Base-by-base conservation (phyloP, 2,329 filamentous ascomycete species). In the Sporothrix brunneoviolacea region DNA sequence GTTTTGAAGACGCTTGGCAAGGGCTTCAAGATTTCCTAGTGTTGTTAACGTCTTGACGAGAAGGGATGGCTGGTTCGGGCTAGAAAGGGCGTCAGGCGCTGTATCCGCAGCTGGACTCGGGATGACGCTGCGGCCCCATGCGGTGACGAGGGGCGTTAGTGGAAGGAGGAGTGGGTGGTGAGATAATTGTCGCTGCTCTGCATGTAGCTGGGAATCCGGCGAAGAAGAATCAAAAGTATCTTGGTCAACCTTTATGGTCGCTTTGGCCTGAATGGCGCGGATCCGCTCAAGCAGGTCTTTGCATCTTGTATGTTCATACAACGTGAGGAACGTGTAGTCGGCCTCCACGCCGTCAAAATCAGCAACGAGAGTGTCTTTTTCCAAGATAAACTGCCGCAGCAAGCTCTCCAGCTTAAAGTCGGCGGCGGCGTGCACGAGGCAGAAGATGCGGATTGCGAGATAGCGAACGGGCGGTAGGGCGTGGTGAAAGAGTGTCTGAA, bases 361-460 rank as follows among this genome's bases (percentile, higher is more conserved):
- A 8, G 83, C 90, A 55, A 77, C 65, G 35, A 94, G 72, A 19
- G 78, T 72, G 28, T 79, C 79, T 35, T 77, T 71, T 37, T 65
- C 70, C 41, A 79, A 82, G 50, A 91, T 71, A 64, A 90, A 76
- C 60, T 79, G 74, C 43, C 72, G 68, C 28, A 94, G 68, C 64
- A 95, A 83, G 43, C 78, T 72, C 61, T 94, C 84, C 42, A 86
- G 75, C 55, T 88, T 88, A 56, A 77, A 73, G 65, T 98, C 93
- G 4, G 93, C 85, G 27, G 86, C 86, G 60, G 82, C 82, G 59
- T 94, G 80, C 51, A 89, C 80, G 55, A 88, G 74, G 61, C 85
- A 90, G 57, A 95, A 86, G 53, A 91, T 80, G 56, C 89, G 81
- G 50, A 95, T 77, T 13, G 90, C 85, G 54, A 97, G 74, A 66